phyloP scores from a whole-genome alignment of 2,329 filamentous ascomycete species.

The Aspergillus jensenii region DNA sequence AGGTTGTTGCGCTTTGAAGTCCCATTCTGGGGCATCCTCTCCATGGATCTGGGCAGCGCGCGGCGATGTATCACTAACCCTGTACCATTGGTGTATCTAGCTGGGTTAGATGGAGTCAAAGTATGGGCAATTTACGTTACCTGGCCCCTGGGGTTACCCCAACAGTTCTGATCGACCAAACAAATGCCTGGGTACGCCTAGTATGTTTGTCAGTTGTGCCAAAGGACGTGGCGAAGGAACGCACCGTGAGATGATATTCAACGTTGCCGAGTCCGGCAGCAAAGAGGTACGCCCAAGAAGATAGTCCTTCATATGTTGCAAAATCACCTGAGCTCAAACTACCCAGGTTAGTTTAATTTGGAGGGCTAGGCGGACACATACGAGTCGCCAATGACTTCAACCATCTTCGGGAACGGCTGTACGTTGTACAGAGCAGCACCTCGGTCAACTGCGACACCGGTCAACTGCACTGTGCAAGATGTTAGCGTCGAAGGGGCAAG shows the following conservation, averaged over 20 bases:
- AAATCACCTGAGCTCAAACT: constrained; percentile 53
- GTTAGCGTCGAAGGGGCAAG: constrained; percentile 11
- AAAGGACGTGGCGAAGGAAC: neutral
- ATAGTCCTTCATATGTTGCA: constrained; percentile 58
- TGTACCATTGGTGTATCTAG: constrained; percentile 56
- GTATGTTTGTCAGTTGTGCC: neutral
- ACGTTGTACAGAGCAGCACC: constrained; percentile 38
- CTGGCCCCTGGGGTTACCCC: constrained; percentile 51
- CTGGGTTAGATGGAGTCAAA: neutral
- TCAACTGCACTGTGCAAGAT: constrained; percentile 51
- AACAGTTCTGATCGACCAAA: constrained; percentile 56
- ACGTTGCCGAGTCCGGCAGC: constrained; percentile 58
- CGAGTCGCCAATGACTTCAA: constrained; percentile 49
- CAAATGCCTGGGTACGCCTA: constrained; percentile 58
- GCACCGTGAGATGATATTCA: constrained; percentile 55
- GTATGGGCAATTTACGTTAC: constrained; percentile 11
- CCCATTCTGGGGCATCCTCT: constrained; percentile 28
- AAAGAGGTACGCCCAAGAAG: constrained; percentile 57
- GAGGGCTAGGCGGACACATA: constrained; percentile 13
- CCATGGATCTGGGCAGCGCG: constrained; percentile 46
- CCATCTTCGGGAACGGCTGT: constrained; percentile 41
- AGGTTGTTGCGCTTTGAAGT: constrained; percentile 24
- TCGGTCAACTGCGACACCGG: constrained; percentile 50
- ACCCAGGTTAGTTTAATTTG: constrained; percentile 43
- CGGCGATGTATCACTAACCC: constrained; percentile 54